Evolutionary conservation across 2,329 filamentous ascomycete species (phyloP), one percentile per base, ranked within the genome.

Genomic region (Helotiales sp.): DNA sequence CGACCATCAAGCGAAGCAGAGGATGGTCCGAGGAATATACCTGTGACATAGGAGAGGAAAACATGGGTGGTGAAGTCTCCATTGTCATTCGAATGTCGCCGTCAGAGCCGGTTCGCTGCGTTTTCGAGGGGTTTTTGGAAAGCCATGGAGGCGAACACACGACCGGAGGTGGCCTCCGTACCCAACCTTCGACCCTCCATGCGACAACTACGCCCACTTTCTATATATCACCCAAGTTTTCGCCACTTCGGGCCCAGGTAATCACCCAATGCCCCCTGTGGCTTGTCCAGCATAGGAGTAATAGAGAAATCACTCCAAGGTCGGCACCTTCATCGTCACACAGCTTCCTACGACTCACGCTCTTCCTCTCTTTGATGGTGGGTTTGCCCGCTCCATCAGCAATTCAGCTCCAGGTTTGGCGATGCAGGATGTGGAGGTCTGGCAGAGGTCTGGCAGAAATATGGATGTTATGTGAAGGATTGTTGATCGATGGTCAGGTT

Each of bases 391-490:
- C 40, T 7, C 20, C 10, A 17, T 17, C 40, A 24, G 7, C 28
- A 15, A 1, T 7, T 24, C 37, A 49, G 22, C 11, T 61, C 24
- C n/a, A 24, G 24, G 43, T 1, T 45, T 37, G n/a, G 10, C 60
- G 47, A 13, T 5, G 45, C 22, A 26, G 17, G 24, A 24, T 20
- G 15, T 11, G 7, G 13, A 10, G 40, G 26, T 61, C 37, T 63
- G 67, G 63, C 63, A 64, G 69, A 66, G 37, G 1, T 69, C 65
- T 68, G 69, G 61, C 63, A 68, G 34, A 37, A 58, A 28, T 64
- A 20, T 59, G 49, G 45, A 24, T 40, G 30, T 49, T 47, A 50
- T 22, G 47, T 24, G 47, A 34, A 10, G 43, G 32, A 34, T 59
- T 11, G 30, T 49, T 61, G 54, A n/a, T 30, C 13, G 57, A 50